Conservation (phyloP, 1,139 yeast species). For the Yamadazyma friedrichii region DNA sequence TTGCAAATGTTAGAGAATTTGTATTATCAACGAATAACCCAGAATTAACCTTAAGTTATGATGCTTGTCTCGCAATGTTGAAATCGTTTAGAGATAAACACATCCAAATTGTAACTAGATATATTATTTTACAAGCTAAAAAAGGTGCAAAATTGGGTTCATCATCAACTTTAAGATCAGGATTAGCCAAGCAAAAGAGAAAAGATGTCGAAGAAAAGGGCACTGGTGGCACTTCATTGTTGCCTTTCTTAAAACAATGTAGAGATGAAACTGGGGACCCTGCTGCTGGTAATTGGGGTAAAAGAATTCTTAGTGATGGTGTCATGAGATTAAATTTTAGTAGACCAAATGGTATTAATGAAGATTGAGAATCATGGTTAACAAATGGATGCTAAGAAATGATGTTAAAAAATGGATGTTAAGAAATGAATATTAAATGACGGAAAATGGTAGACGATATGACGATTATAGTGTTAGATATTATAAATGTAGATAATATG, state of each 20-base stretch:
- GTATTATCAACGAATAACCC: slow-evolving; percentile 50
- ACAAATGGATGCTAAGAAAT: too few relatives aligned
- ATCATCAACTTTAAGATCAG: slow-evolving; percentile 55
- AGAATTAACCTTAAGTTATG: slow-evolving; percentile 71
- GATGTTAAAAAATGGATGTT: too few relatives aligned
- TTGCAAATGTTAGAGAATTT: slow-evolving; percentile 61
- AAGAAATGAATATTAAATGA: not conserved
- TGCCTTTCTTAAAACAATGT: slow-evolving; percentile 91
- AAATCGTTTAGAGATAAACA: slow-evolving; percentile 89
- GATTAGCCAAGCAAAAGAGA: slow-evolving; percentile 51
- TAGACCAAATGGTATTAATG: slow-evolving; percentile 31
- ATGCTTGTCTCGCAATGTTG: slow-evolving; percentile 87
- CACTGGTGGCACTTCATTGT: slow-evolving; percentile 90
- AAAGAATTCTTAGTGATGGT: slow-evolving; percentile 65
- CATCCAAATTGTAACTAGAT: slow-evolving; percentile 87
- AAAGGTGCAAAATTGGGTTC: slow-evolving; percentile 53
- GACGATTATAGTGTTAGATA: not conserved
- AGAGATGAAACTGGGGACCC: slow-evolving; percentile 94
- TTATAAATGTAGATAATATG: too few relatives aligned
- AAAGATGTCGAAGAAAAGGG: slow-evolving; percentile 61
- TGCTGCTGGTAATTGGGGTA: slow-evolving; percentile 91
- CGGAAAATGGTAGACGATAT: not conserved
- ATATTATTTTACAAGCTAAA: slow-evolving; percentile 75
- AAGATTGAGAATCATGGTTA: slow-evolving; percentile 20
- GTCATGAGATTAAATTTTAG: slow-evolving; percentile 46